phyloP scores from a whole-genome alignment of 176 grass and related monocot genomes.

The Puya raimondii region DNA sequence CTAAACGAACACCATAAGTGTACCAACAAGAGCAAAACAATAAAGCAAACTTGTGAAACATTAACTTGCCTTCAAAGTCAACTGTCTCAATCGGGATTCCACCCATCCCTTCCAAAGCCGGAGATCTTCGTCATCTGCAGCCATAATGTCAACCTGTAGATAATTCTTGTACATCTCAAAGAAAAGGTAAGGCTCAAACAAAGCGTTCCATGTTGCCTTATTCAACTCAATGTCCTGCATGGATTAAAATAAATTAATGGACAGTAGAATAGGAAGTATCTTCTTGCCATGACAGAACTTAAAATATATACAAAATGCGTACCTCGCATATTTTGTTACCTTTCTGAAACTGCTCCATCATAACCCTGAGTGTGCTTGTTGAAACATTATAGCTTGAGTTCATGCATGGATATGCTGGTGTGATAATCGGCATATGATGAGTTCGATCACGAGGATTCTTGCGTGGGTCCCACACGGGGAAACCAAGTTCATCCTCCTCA shows the following conservation, averaged over 20 bases:
- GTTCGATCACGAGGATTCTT: slow-evolving; percentile 72
- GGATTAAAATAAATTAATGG: background rate
- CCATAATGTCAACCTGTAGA: slow-evolving; percentile 84
- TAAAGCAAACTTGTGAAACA: background rate
- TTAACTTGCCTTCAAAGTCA: slow-evolving; percentile 69
- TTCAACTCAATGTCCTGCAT: slow-evolving; percentile 90
- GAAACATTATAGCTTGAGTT: slow-evolving; percentile 99
- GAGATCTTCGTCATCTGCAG: slow-evolving; percentile 71
- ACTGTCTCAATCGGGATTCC: slow-evolving; percentile 83
- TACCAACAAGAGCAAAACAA: background rate
- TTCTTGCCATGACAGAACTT: background rate
- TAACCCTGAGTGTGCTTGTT: slow-evolving; percentile 82
- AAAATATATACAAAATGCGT: background rate
- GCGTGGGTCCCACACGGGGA: slow-evolving; percentile 89
- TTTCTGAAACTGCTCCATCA: slow-evolving; percentile 80
- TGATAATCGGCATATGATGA: slow-evolving; percentile 98
- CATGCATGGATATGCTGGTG: slow-evolving; percentile 97
- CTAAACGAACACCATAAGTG: background rate
- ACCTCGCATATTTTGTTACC: slow-evolving; percentile 87
- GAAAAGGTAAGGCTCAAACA: slow-evolving; percentile 75
- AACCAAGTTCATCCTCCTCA: slow-evolving; percentile 80
- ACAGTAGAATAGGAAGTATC: background rate
- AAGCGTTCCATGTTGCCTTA: slow-evolving; percentile 63
- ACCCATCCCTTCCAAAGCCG: slow-evolving; percentile 97
- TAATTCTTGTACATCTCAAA: slow-evolving; percentile 97